Base-by-base conservation (phyloP, 2,329 filamentous ascomycete genomes). In the Beauveria sp. region DNA sequence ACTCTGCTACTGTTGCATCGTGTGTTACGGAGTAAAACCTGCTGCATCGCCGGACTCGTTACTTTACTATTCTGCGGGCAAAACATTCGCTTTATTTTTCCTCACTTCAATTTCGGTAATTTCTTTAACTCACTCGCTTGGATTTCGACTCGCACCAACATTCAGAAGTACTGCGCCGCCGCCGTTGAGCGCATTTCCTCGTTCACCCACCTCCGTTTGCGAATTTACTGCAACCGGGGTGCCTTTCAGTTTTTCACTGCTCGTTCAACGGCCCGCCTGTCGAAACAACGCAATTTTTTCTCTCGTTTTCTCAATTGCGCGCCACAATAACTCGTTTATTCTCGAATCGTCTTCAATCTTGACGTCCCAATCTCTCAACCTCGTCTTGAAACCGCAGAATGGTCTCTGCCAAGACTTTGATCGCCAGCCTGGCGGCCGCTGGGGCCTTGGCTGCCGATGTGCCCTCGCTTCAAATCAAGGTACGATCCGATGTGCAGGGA, bases 401-500 rank as follows among this genome's bases (percentile, higher is more conserved):
- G 59, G 59, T 50, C 52, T 55, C 46, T 50, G 70, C 71, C 51
- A 70, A 69, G 66, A 61, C 69, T 59, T 66, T 69, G 43, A 54
- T 71, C 53, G 67, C 75, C 63, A 69, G 74, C 54, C 70, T 79
- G 64, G 72, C 76, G 59, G 66, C 80, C 64, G 67, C 76, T 63
- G 75, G 75, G 63, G 70, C 77, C 59, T 71, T 75, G 65, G 69
- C 77, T 34, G 75, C 74, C 56, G 75, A 75, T 50, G 71, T 83
- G 22, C 75, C 85, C 67, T 80, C 85, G 63, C 86, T 89, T 68
- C 76, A 85, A 67, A 85, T 86, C 80, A 92, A 92, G 84, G 86
- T 87, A 75, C 12, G 71, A 64, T 34, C 12, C 16, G 16, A 43
- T 37, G 22, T 47, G 30, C 51, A 55, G 44, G 40, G 53, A 30